Base-by-base conservation (phyloP, 768 basidiomycete genomes). In the Leccinum obscurum region DNA sequence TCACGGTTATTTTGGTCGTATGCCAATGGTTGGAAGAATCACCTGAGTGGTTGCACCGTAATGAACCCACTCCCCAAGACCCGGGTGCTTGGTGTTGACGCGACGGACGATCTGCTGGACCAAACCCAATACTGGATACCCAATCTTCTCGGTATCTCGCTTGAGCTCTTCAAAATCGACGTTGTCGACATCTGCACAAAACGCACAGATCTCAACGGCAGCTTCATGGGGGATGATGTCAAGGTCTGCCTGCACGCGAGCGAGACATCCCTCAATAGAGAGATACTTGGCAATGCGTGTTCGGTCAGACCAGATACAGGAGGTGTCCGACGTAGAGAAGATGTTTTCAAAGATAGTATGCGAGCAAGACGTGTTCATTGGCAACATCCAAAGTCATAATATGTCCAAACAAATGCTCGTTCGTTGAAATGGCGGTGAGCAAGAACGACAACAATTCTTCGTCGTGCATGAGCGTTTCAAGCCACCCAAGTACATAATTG, bases 21-120 rank as follows among this genome's bases (percentile, higher is more conserved):
- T 14, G 14, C 22, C 3, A 26, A 13, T 34, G 14, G 20, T n/a
- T 5, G 30, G 11, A 60, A 35, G 22, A 26, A 26, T 55, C 50
- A 79, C 81, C 74, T 82, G 81, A 17, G 80, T 82, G 4, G 80
- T 81, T 4, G 79, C 78, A 32, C 80, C 81, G 68, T 78, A 81
- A 63, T 81, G 81, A 17, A 70, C 71, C 78, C 80, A 80, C 66
- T 80, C 81, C 35, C 81, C 81, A 8, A 78, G 62, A 24, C 78
- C 75, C 50, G 67, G 67, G 46, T 68, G 55, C 4, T 60, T 65
- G 35, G 50, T 55, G 55, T 79, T 81, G 20, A 77, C 78, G 53
- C 68, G 59, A 13, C 66, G 72, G 2, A 81, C 79, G 28, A 82
- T 68, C 51, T 81, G 79, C 59, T 76, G 78, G 17, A 81, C 78